phyloP scores from a whole-genome alignment of 306 rosid species.

The Medicago ruthenica region DNA sequence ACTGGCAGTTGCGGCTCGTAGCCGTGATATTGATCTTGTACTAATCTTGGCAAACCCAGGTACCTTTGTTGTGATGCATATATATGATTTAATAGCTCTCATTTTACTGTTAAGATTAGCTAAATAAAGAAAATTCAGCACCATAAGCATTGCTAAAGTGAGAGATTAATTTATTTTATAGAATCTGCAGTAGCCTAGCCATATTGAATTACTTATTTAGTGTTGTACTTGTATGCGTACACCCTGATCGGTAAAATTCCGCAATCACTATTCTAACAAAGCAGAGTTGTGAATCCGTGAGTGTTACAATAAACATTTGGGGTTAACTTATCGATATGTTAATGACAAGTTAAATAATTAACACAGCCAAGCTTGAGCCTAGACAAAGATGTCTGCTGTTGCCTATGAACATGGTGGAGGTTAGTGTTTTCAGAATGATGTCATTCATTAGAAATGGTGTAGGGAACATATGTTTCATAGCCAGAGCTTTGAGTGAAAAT shows the following conservation, averaged over 20 bases:
- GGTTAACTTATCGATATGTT: slow-evolving; percentile 28
- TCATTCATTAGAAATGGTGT: background rate
- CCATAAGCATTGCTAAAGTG: slow-evolving; percentile 11
- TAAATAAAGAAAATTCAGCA: slow-evolving; percentile 3
- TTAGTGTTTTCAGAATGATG: slow-evolving; percentile 15
- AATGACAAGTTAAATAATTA: slow-evolving; percentile 21
- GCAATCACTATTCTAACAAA: slow-evolving; percentile 15
- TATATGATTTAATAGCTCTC: background rate
- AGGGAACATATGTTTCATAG: background rate
- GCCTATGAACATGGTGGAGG: background rate
- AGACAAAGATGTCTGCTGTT: background rate
- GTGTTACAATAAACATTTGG: background rate
- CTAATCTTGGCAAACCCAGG: slow-evolving; percentile 91
- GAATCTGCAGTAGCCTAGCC: slow-evolving; percentile 10
- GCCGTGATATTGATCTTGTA: slow-evolving; percentile 78
- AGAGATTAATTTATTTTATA: slow-evolving; percentile 12
- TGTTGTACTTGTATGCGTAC: slow-evolving; percentile 5
- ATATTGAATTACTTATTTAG: slow-evolving; percentile 13
- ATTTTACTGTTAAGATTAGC: slow-evolving; percentile 10
- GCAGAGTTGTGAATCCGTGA: background rate
- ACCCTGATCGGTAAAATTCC: slow-evolving; percentile 6
- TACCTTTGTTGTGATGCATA: slow-evolving; percentile 27
- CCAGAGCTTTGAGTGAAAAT: background rate
- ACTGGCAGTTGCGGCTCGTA: slow-evolving; percentile 79
- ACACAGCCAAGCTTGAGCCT: slow-evolving; percentile 25